These are phyloP conservation scores for Komagataella pastoris DNA, from an alignment of 805 yeast genomes.

Conservation along the genomic window DNA sequence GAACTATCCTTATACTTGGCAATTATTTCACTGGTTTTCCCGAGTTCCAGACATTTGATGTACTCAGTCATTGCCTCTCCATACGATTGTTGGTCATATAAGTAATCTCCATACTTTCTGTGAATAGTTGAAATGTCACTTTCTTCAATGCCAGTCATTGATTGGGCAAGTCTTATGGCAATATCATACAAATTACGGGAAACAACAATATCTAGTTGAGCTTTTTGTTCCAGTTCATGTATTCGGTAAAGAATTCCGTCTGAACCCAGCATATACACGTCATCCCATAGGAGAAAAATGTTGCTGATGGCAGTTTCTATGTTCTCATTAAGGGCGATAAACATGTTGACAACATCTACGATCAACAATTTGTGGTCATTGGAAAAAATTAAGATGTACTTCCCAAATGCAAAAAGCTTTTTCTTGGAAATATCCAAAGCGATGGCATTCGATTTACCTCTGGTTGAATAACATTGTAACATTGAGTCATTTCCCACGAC, in stretches of 20 bases:
- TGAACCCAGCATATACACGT: slow-evolving; percentile 46
- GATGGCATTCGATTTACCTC: slow-evolving; percentile 39
- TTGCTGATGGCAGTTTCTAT: slow-evolving; percentile 54
- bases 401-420: slow-evolving; percentile 28
- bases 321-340: slow-evolving; percentile 55
- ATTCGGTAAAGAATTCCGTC: slow-evolving; percentile 67
- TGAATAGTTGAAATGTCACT: slow-evolving; percentile 26
- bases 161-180: slow-evolving; percentile 57
- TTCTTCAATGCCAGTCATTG: slow-evolving; percentile 13
- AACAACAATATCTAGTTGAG: slow-evolving; percentile 54
- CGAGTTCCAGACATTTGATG: slow-evolving; percentile 29
- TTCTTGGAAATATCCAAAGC: slow-evolving; percentile 45
- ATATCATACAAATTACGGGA: slow-evolving; percentile 59
- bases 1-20: slow-evolving; percentile 70
- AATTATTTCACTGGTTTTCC: slow-evolving; percentile 64
- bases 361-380: slow-evolving; percentile 21
- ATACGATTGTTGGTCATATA: slow-evolving; percentile 52
- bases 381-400: slow-evolving; percentile 36
- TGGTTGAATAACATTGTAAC: slow-evolving; percentile 45
- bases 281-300: slow-evolving; percentile 42
- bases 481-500: slow-evolving; percentile 56
- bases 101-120: slow-evolving; percentile 55
- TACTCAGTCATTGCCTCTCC: slow-evolving; percentile 68
- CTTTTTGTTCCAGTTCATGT: slow-evolving; percentile 51
- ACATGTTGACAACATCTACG: slow-evolving; percentile 57